These are phyloP conservation scores for Phascolomyces articulosus DNA, from an alignment of 371 early-diverging fungal genomes.

Conservation along the genomic window DNA sequence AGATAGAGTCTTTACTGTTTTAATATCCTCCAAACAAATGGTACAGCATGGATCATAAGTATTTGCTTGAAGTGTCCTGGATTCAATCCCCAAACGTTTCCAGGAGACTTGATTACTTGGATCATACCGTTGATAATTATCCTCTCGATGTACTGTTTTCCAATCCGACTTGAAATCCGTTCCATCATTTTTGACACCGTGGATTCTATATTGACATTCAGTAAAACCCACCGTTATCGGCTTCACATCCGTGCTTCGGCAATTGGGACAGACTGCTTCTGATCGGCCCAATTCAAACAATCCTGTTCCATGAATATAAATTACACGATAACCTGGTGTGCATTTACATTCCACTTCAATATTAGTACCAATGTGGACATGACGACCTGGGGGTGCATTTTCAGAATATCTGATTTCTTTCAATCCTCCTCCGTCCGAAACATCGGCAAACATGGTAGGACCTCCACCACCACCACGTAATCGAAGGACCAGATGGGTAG, in stretches of 20 bases:
- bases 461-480: slow-evolving; percentile 80
- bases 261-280: not conserved
- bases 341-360: not conserved
- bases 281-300: not conserved
- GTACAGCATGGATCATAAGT: not conserved
- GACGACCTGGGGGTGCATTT: not conserved
- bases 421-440: not conserved
- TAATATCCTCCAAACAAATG: not conserved
- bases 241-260: not conserved
- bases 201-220: not conserved
- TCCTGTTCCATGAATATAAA: not conserved
- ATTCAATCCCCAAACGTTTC: not conserved
- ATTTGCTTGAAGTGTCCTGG: not conserved
- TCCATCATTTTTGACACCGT: not conserved
- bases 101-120: not conserved
- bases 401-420: not conserved
- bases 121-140: not conserved
- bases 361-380: not conserved
- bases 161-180: not conserved
- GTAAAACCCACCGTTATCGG: not conserved
- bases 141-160: not conserved
- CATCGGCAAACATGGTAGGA: slow-evolving; percentile 50
- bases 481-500: slow-evolving; percentile 93
- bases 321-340: not conserved
- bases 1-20: not conserved